A percentile compares a stretch with the other conserved stretches of the same genome.
These are phyloP conservation scores for Sporothrix brasiliensis DNA, from an alignment of 2,329 filamentous ascomycete species.

Conservation along the genomic window DNA sequence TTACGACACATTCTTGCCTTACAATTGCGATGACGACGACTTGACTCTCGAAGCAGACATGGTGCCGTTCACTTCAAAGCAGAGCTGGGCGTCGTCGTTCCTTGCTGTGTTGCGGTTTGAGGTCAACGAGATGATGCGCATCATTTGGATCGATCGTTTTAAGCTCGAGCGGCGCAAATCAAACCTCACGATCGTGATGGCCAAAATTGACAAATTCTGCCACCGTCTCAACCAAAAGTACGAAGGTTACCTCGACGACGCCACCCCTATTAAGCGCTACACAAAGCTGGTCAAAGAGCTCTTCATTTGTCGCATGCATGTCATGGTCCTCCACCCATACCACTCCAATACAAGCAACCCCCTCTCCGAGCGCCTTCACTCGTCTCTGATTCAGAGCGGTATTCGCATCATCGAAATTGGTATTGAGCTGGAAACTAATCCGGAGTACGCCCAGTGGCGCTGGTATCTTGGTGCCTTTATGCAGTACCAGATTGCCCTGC, in stretches of 20 bases:
- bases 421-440: constrained; percentile 51
- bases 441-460: constrained; percentile 58
- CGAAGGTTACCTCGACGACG: constrained; percentile 62
- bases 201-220: constrained; percentile 70
- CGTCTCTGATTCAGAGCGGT: constrained; percentile 65
- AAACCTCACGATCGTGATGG: constrained; percentile 64
- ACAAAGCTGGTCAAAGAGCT: constrained; percentile 67
- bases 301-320: constrained; percentile 63
- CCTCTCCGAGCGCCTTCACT: constrained; percentile 64
- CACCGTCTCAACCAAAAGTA: constrained; percentile 67
- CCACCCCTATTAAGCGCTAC: constrained; percentile 63
- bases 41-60: constrained; percentile 52
- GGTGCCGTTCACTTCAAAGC: constrained; percentile 45
- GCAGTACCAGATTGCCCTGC: constrained; percentile 70
- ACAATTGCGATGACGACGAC: constrained; percentile 70
- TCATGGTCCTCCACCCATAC: constrained; percentile 71
- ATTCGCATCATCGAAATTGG: constrained; percentile 55
- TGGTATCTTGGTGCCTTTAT: constrained; percentile 75
- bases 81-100: constrained; percentile 68
- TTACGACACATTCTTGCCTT: constrained; percentile 72
- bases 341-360: constrained; percentile 52
- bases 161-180: constrained; percentile 64
- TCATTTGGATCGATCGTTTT: constrained; percentile 69
- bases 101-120: constrained; percentile 71
- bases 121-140: constrained; percentile 71